Conservation (phyloP, 768 basidiomycete genomes). For the Glaciozyma martinii region DNA sequence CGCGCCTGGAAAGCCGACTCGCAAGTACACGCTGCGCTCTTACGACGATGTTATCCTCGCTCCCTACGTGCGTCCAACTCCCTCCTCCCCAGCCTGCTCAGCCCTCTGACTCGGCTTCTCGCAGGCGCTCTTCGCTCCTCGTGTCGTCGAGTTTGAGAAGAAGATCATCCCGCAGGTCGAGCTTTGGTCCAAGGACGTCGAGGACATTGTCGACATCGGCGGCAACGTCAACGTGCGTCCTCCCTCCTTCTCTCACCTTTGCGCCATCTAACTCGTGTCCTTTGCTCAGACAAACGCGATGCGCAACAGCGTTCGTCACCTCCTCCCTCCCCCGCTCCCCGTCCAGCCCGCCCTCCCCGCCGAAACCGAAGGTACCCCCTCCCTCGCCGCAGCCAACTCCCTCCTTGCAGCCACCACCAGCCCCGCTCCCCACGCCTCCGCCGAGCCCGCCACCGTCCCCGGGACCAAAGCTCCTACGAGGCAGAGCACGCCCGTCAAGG, state of each 20-base stretch:
- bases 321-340: slow-evolving; percentile 45
- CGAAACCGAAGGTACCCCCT: slow-evolving; percentile 1
- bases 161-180: slow-evolving; percentile 50
- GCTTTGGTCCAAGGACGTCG: slow-evolving; percentile 53
- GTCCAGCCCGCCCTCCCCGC: background rate
- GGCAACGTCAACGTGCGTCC: slow-evolving; percentile 45
- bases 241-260: background rate
- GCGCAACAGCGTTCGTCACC: slow-evolving; percentile 79
- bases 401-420: slow-evolving; percentile 15
- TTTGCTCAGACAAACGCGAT: slow-evolving; percentile 71
- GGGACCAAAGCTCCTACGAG: slow-evolving; percentile 14
- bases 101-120: background rate
- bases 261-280: background rate
- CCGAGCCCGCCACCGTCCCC: background rate
- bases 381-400: slow-evolving; percentile 11
- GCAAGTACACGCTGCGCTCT: slow-evolving; percentile 79
- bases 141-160: slow-evolving; percentile 77
- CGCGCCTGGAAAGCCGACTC: slow-evolving; percentile 60
- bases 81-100: no score
- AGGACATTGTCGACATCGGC: slow-evolving; percentile 53
- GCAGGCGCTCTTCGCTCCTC: slow-evolving; percentile 86
- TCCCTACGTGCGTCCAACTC: slow-evolving; percentile 71
- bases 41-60: slow-evolving; percentile 95
- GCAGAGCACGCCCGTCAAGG: slow-evolving; percentile 8
- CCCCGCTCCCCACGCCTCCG: slow-evolving; percentile 5